Evolutionary conservation across 306 rosid species (phyloP), one percentile per base, ranked within the genome.

Genomic region (Erythrophleum fordii): DNA sequence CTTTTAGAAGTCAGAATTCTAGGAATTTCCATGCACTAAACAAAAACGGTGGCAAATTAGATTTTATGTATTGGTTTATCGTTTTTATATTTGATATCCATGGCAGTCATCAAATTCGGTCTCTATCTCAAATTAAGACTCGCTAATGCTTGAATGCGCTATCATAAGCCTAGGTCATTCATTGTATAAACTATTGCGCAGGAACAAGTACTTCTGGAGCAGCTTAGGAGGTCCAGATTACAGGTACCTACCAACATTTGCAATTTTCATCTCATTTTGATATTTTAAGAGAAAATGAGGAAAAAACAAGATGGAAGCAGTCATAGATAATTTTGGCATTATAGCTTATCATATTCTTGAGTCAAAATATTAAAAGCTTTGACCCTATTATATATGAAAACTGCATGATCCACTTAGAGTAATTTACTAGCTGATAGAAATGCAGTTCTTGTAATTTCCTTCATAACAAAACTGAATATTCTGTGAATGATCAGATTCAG

Each of bases 121-220:
- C 20, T 11, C 13, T 70, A 5, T 34, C 5, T 34, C 37, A 34
- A 34, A 34, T 34, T 34, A 34, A 34, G 37, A 34, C 37, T 37
- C 0, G 8, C 17, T 25, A 1, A 1, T 25, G 28, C 61, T 20
- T 20, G 61, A 55, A 55, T 55, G 61, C 3, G 14, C 14, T 73
- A 18, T 64, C 6, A 22, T 20, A 25, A 51, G 68, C 69, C 58
- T 79, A 25, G 51, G 41, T 12, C 35, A 59, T 26, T 69, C 25
- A 6, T 20, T 46, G 11, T 69, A 42, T 35, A 59, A 59, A 45
- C 51, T 83, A 18, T 77, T 87, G 77, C 87, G 77, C 87, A 92
- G 91, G 98, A 93, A 82, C 83, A 87, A 70, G 48, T 85, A 69
- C 85, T 90, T 51, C 5, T 82, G 64, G 97, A 91, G 83, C 89